Base-by-base conservation (phyloP, 2,329 filamentous ascomycete genomes). In the Ophiostoma montium region DNA sequence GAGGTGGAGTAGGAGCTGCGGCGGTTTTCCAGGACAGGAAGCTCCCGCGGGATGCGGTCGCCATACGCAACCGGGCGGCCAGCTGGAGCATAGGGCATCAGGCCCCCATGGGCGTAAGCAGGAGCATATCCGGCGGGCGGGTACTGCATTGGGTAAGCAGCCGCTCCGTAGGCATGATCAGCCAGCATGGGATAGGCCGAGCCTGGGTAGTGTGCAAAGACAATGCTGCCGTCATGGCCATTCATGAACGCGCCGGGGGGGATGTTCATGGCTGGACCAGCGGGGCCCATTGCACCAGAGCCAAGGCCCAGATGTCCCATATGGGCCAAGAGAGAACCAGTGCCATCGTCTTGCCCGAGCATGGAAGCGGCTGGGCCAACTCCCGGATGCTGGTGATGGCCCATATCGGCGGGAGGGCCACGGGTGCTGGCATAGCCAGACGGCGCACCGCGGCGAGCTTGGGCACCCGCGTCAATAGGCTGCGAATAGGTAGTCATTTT, bases 1-100 rank as follows among this genome's bases (percentile, higher is more conserved):
- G 58, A 60, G 27, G 79, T 82, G 1, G 79, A 82, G 62, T 82
- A 82, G 2, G 79, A 82, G 15, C 76, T 77, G 47, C 79, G 76
- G 21, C 79, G 78, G 52, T 82, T 81, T 56, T 82, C 78, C 30
- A 82, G 67, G 31, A 69, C 74, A 16, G 78, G 79, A 47, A 81
- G 72, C 33, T 81, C 74, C 27, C 70, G 58, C 46, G 70, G 69
- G 45, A 67, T 62, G 31, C 70, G 72, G 52, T 72, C 67, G 36
- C 69, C 66, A 16, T 66, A 60, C 8, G 63, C 60, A 31, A 65
- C 62, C 31, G 68, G 59, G 16, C 74, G 71, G n/a, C 69, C 71
- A n/a, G 33, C 21, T 18, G 75, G 71, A 12, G 73, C 75, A 58
- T 69, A 75, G 3, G 74, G 74, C 57, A 74, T 60, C 36, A 56